Base-by-base conservation (phyloP, 164 flowering plant genomes). In the Akebia trifoliata region DNA sequence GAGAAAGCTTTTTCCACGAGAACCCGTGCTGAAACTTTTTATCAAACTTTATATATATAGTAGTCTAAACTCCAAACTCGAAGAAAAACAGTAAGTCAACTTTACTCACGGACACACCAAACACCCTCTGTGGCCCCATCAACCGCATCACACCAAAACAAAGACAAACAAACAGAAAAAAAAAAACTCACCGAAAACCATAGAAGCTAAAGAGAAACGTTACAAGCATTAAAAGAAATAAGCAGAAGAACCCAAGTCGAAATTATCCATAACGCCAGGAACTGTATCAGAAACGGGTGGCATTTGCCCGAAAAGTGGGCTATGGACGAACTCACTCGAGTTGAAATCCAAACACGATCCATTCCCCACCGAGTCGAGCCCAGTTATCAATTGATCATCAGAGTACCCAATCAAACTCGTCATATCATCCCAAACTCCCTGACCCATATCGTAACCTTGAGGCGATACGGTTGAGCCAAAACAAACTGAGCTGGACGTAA, bases 301-400 rank as follows among this genome's bases (percentile, higher is more conserved):
- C 78, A 78, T 78, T 48, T 66, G 54, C 14, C 81, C 75, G 39
- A 73, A 78, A 35, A 78, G 71, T 14, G 82, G 79, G 47, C 82
- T 73, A 56, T 78, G 78, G 30, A 73, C 69, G 43, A 57, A 78
- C 60, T 69, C 66, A 5, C 42, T 40, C 5, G 73, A 56, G 28
- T 72, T 71, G 31, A 62, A 77, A 20, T 68, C 77, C 29, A 59
- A 54, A 36, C 31, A 60, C 15, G 70, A 56, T 14, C 69, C 69
- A 14, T 34, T 35, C 15, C n/a, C 62, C 20, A 12, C 21, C 1
- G 61, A 22, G 9, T 57, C 70, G 2, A 40, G 50, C 47, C 53
- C 66, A 15, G n/a, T 56, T 20, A 55, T 22, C 6, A 14, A 12
- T 31, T 43, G 61, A 12, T 49, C 50, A 4, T 56, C 69, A 0